phyloP scores from a whole-genome alignment of 2,329 filamentous ascomycete genomes.

The Monilinia vaccinii-corymbosi region DNA sequence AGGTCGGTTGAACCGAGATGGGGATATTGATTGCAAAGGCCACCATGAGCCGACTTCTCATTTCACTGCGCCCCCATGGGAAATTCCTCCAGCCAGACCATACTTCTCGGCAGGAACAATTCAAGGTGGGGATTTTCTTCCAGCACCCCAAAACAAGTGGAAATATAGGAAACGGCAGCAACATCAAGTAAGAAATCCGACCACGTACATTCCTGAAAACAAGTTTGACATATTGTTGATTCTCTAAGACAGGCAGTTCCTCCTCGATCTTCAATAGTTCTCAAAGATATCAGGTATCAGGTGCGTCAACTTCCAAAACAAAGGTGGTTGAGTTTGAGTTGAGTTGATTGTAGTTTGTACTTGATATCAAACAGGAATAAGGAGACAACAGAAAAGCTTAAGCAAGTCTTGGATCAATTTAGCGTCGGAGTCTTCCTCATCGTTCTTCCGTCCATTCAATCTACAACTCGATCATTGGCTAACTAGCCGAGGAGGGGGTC shows the following conservation, averaged over 20 bases:
- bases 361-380: slow-evolving; percentile 10
- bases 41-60: slow-evolving; percentile 1
- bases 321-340: neutral
- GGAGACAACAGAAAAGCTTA: slow-evolving; percentile 10
- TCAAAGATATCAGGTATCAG: neutral
- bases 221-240: slow-evolving; percentile 27
- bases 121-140: neutral
- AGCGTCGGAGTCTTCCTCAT: slow-evolving; percentile 7
- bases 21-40: neutral
- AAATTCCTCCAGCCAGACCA: neutral
- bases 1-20: neutral
- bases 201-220: slow-evolving; percentile 31
- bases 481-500: neutral
- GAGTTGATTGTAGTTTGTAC: slow-evolving; percentile 1
- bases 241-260: neutral
- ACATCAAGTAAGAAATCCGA: slow-evolving; percentile 5
- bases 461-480: slow-evolving; percentile 4
- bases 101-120: neutral
- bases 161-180: slow-evolving; percentile 4
- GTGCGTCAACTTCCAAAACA: neutral
- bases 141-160: neutral
- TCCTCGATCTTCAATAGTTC: neutral
- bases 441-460: neutral
- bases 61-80: neutral
- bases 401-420: slow-evolving; percentile 4